Evolutionary conservation across 139 green algal genomes (phyloP), one percentile per base, ranked within the genome.

Genomic region (Chlamydomonas schloesseri): DNA sequence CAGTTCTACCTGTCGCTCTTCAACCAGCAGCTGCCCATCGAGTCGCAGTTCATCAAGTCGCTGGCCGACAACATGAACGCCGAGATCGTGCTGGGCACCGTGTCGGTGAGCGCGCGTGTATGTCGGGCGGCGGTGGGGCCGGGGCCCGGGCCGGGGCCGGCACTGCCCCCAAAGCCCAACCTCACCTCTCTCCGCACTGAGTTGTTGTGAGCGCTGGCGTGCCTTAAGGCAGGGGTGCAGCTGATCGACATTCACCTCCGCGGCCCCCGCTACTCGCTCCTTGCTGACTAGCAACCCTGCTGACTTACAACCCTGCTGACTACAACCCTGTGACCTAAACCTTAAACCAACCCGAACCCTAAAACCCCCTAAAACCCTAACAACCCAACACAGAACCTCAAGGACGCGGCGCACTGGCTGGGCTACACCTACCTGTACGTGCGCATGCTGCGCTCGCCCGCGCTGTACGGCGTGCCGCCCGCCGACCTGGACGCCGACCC

Each of bases 1-100:
- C 98, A 99, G 93, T 99, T 98, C 90, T 99, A 99, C 94, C 95
- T 99, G 55, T 97, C 93, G 34, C 94, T 99, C 17, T 96, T 99
- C 90, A 99, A 99, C 93, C 92, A 96, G 94, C 98, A 99, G 94
- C 96, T 99, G 87, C 98, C 98, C 47, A 98, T 99, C 57, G 98
- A 99, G 94, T 96, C 87, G 87, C 98, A 99, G 93, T 97, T 97
- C 72, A 90, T 99, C 17, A 89, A 73, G 55, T 94, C 92, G 33
- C 91, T 99, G 36, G 84, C 96, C 10, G 96, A 99, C 93, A 97
- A 96, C 87, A 91, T 99, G 26, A 99, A 99, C 75, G 98, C 98
- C 9, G 98, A 99, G 94, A 87, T 99, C 24, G 97, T 99, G 74
- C 92, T 99, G 82, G 97, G 97, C 20, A 97, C 94, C 0, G 95